Evolutionary conservation across 1,139 yeast genomes (phyloP).

Genomic region (Geotrichum bryndzae): DNA sequence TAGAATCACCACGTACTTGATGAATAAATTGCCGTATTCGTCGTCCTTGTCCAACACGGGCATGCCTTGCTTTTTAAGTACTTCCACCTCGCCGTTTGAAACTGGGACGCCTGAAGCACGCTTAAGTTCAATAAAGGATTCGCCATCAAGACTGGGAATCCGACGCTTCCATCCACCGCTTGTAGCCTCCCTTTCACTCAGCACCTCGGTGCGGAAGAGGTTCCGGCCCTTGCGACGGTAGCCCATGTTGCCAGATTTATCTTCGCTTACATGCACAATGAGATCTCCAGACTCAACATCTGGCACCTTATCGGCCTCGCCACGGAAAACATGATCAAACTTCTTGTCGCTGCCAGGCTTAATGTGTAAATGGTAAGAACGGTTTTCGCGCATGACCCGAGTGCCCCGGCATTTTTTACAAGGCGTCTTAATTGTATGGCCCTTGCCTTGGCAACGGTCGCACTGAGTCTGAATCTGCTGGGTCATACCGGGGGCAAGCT

Average conservation of each 20-base stretch:
- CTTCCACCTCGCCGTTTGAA: slow-evolving; percentile 63
- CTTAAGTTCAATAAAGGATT: slow-evolving; percentile 44
- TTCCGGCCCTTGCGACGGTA: slow-evolving; percentile 72
- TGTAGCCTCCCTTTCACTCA: slow-evolving; percentile 66
- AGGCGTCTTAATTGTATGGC: slow-evolving; percentile 54
- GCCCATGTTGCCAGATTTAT: slow-evolving; percentile 51
- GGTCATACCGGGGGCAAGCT: slow-evolving; percentile 84
- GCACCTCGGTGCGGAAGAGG: slow-evolving; percentile 74
- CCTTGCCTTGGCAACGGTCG: slow-evolving; percentile 74
- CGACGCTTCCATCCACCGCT: slow-evolving; percentile 73
- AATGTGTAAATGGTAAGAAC: slow-evolving; percentile 57
- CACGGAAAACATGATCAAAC: slow-evolving; percentile 52
- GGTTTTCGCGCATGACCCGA: slow-evolving; percentile 52
- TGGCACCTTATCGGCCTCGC: slow-evolving; percentile 82
- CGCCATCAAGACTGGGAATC: slow-evolving; percentile 59
- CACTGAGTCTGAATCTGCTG: slow-evolving; percentile 79
- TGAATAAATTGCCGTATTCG: slow-evolving; percentile 62
- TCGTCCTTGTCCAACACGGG: slow-evolving; percentile 51
- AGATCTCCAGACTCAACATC: slow-evolving; percentile 80
- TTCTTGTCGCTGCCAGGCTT: slow-evolving; percentile 67
- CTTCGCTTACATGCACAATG: slow-evolving; percentile 46
- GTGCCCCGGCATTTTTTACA: slow-evolving; percentile 69
- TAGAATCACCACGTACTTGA: slow-evolving; percentile 59
- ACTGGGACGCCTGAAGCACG: slow-evolving; percentile 51
- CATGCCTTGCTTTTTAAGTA: slow-evolving; percentile 75